Evolutionary conservation across 1,284 basidiomycete genomes (phyloP), one percentile per base, ranked within the genome.

Genomic region (Irpex sp.): DNA sequence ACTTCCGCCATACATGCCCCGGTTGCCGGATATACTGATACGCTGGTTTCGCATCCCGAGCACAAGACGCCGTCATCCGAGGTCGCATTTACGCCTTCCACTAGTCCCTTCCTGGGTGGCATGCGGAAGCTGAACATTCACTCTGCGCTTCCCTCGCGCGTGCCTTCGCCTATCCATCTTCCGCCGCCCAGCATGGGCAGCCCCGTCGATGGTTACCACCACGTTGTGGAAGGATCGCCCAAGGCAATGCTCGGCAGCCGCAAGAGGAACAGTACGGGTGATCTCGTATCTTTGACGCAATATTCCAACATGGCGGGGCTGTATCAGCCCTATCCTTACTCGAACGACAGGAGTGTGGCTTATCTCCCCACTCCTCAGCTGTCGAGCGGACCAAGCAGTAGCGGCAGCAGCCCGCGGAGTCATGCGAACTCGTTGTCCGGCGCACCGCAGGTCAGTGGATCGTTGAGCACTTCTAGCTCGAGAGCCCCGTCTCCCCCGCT

Each of bases 81-180:
- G 58, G 77, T 77, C 66, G 65, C 75, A 4, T 80, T 75, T 66
- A 88, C 86, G 7, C 87, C 87, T 1, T 86, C 84, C 21, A 90
- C 91, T 0, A 90, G 87, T 66, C 94, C 94, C 0, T 94, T 95
- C 76, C 82, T 95, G 17, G 92, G 90, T 0, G 90, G 93, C 3
- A 79, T 97, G 72, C 84, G 89, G 61, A 88, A 85, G 21, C 80
- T 92, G 63, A 87, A 90, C 68, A 82, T 92, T 51, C 88, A 90
- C 68, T 88, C 86, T 0, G 76, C 85, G 5, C 81, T 81, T 57
- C 84, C 86, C 0, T 88, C 86, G 11, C 81, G 88, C 56, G 89
- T 84, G 0, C 86, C 89, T 1, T 88, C 86, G 2, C 88, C 88
- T 15, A 83, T 90, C 64, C 74, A 82, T 17, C 76, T 90, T 1